These are phyloP conservation scores for Lineolata rhizophorae DNA, from an alignment of 495 filamentous ascomycete genomes.

Conservation along the genomic window DNA sequence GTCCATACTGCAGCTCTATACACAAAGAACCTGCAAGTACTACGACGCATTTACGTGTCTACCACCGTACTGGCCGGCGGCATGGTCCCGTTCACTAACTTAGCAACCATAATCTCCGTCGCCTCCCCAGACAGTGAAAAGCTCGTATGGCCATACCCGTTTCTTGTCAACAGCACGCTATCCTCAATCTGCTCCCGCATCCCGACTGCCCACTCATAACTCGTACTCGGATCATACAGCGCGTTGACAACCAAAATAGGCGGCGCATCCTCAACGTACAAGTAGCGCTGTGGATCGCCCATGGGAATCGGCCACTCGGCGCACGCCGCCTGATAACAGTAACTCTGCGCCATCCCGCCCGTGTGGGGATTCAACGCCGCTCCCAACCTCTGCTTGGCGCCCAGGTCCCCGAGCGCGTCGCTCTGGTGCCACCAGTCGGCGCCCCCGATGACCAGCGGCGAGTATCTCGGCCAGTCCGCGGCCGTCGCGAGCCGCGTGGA, in stretches of 20 bases:
- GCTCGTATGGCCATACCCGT: conserved; percentile 20
- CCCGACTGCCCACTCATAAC: conserved; percentile 18
- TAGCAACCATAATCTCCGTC: not conserved
- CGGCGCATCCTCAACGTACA: conserved; percentile 2
- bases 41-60: not conserved
- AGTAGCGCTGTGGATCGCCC: conserved; percentile 10
- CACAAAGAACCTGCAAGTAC: not conserved
- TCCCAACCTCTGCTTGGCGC: not conserved
- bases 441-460: conserved; percentile 1
- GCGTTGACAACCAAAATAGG: conserved; percentile 17
- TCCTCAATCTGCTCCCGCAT: conserved; percentile 9
- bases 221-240: conserved; percentile 18
- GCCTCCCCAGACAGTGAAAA: not conserved
- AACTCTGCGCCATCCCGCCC: too few relatives aligned
- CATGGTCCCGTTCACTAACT: not conserved
- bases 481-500: not conserved
- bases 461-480: not conserved
- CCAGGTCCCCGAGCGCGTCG: conserved; percentile 1
- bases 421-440: conserved; percentile 1
- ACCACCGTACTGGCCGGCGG: conserved; percentile 1
- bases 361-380: too few relatives aligned
- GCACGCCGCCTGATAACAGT: conserved; percentile 10
- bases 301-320: conserved; percentile 20
- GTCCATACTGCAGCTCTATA: too few relatives aligned
- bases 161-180: conserved; percentile 17